Percentiles rank a stretch among this genome's conserved stretches.
Conservation (phyloP, 495 filamentous ascomycete genomes). For the Hypoxylon intermedium region DNA sequence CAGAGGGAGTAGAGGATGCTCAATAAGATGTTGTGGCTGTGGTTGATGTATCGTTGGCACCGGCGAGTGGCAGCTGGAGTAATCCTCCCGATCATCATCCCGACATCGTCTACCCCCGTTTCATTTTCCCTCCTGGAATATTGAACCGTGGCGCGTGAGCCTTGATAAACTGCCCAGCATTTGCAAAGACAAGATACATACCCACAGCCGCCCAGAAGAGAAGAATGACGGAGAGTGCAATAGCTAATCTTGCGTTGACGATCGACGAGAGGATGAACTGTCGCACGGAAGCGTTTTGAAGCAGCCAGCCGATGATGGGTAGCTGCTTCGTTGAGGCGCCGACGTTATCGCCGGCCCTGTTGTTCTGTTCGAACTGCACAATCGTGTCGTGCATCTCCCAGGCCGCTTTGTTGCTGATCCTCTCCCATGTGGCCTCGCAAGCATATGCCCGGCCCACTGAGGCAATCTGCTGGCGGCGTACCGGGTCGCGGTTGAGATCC, state of each 20-base stretch:
- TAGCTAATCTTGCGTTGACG: constrained; percentile 41
- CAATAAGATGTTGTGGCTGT: not conserved
- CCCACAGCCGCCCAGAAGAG: constrained; percentile 49
- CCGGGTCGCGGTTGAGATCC: constrained; percentile 48
- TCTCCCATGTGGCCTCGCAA: constrained; percentile 68
- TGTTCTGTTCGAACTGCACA: constrained; percentile 43
- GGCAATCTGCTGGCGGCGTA: constrained; percentile 48
- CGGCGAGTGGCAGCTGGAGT: not conserved
- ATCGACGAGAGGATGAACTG: constrained; percentile 24
- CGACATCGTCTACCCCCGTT: not conserved
- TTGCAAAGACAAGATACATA: constrained; percentile 27
- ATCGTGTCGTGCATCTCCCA: constrained; percentile 63
- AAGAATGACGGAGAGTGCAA: constrained; percentile 48
- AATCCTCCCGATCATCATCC: too few species aligned
- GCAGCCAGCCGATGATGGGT: constrained; percentile 37
- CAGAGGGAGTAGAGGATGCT: not conserved
- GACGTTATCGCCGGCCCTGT: too few species aligned
- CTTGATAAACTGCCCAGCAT: constrained; percentile 21
- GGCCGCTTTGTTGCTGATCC: constrained; percentile 67
- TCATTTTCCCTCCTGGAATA: constrained; percentile 2
- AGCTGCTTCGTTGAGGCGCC: constrained; percentile 7
- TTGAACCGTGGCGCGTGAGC: constrained; percentile 4
- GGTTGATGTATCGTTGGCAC: not conserved
- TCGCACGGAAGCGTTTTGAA: constrained; percentile 24
- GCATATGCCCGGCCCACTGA: constrained; percentile 57